A percentile compares a stretch with the other conserved stretches of the same genome.
These are phyloP conservation scores for Pythium biforme DNA, from an alignment of 352 stramenopile species.

Conservation along the genomic window DNA sequence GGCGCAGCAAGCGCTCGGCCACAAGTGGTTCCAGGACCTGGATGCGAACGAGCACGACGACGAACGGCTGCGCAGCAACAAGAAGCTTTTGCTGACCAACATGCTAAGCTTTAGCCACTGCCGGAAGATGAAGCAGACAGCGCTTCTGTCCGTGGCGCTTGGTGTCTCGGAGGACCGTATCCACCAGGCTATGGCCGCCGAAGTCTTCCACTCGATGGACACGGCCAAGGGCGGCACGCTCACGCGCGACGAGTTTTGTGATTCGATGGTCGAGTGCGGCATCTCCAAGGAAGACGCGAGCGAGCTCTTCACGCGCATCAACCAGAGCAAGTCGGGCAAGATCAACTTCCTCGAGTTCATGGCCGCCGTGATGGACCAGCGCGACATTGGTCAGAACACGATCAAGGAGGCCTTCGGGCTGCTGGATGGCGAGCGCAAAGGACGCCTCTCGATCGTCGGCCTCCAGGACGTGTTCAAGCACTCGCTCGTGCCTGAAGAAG, in stretches of 20 bases:
- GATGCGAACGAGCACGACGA: conserved; percentile 25
- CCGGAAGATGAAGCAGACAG: conserved; percentile 76
- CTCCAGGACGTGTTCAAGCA: conserved; percentile 87
- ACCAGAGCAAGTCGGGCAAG: conserved; percentile 75
- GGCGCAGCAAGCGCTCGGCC: conserved; percentile 59
- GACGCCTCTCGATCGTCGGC: conserved; percentile 90
- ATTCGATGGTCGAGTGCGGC: conserved; percentile 88
- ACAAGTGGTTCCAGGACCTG: conserved; percentile 54
- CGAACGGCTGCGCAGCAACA: conserved; percentile 50
- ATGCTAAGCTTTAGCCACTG: conserved; percentile 77
- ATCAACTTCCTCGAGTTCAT: conserved; percentile 97
- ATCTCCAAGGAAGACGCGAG: conserved; percentile 69
- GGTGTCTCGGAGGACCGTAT: conserved; percentile 72
- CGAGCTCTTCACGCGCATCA: conserved; percentile 75
- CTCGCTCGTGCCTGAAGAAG: conserved; percentile 83
- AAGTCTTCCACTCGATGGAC: conserved; percentile 89
- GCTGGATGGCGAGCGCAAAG: conserved; percentile 89
- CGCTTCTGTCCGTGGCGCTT: conserved; percentile 66
- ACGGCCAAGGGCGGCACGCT: conserved; percentile 82
- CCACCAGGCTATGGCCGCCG: conserved; percentile 70
- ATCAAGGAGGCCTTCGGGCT: conserved; percentile 91
- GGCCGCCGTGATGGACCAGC: conserved; percentile 91
- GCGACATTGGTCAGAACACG: conserved; percentile 86
- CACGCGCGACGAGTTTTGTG: conserved; percentile 92
- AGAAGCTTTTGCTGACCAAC: conserved; percentile 67